phyloP scores from a whole-genome alignment of 495 filamentous ascomycete species.

The Sporormia fimetaria region DNA sequence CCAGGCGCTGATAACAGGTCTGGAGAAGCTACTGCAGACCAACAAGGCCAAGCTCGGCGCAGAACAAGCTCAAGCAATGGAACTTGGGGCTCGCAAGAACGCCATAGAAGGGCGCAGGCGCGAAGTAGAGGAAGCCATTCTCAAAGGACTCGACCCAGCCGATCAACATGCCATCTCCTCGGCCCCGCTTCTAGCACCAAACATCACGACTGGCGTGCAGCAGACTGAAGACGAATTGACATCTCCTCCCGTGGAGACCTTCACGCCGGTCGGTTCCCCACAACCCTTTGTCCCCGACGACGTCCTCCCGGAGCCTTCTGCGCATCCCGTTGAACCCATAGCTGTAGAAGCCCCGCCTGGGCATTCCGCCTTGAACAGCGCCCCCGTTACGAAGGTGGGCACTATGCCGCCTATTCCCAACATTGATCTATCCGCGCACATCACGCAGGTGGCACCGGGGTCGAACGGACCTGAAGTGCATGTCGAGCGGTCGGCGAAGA shows the following conservation, averaged over 20 bases:
- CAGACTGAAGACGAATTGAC: conserved; percentile 22
- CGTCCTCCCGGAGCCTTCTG: conserved; percentile 2
- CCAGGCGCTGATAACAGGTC: conserved; percentile 56
- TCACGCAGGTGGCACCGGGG: conserved; percentile 5
- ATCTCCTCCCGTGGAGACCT: conserved; percentile 23
- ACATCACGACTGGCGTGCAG: neutral
- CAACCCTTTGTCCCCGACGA: conserved; percentile 14
- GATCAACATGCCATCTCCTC: conserved; percentile 14
- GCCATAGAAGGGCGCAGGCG: conserved; percentile 65
- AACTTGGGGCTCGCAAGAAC: conserved; percentile 48
- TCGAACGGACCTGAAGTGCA: conserved; percentile 3
- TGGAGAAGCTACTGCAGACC: conserved; percentile 69
- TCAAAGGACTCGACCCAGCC: conserved; percentile 55
- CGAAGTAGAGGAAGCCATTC: conserved; percentile 80
- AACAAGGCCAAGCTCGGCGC: conserved; percentile 56
- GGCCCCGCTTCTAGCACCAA: conserved; percentile 4
- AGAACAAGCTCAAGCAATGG: conserved; percentile 53
- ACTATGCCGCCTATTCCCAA: neutral
- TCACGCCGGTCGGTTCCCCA: conserved; percentile 24
- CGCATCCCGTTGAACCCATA: conserved; percentile 14
- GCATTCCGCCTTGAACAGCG: neutral
- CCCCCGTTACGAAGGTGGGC: conserved; percentile 2
- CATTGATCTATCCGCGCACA: conserved; percentile 11
- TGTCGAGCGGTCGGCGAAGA: conserved; percentile 38
- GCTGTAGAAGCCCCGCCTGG: conserved; percentile 1